These are phyloP conservation scores for Immersiporthe knoxdaviesiana DNA, from an alignment of 2,329 filamentous ascomycete species.

Conservation along the genomic window DNA sequence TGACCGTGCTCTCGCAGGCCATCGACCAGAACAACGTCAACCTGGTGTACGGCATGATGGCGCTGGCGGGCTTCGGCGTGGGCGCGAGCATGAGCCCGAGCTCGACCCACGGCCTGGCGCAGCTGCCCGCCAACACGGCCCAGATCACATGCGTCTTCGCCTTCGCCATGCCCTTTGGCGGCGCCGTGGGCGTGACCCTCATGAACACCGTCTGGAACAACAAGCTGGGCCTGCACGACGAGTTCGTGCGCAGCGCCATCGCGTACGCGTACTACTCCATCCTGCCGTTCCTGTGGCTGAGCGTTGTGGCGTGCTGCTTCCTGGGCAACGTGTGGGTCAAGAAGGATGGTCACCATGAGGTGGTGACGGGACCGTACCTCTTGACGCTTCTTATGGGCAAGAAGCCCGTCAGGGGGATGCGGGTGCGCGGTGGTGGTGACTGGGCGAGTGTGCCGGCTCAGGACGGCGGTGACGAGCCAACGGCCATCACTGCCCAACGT, in stretches of 20 bases:
- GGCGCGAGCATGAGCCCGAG: conserved; percentile 67
- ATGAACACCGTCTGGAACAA: conserved; percentile 75
- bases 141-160: conserved; percentile 62
- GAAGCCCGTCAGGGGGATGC: conserved; percentile 29
- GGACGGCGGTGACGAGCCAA: conserved; percentile 6
- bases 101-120: conserved; percentile 64
- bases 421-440: conserved; percentile 24
- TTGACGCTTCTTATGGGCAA: conserved; percentile 31
- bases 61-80: conserved; percentile 63
- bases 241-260: conserved; percentile 51
- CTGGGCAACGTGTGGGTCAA: conserved; percentile 42
- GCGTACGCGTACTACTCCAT: conserved; percentile 68
- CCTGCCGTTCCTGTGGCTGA: conserved; percentile 57
- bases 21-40: conserved; percentile 51
- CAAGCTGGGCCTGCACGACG: conserved; percentile 32
- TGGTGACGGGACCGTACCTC: conserved; percentile 33
- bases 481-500: not conserved
- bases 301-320: conserved; percentile 36
- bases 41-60: conserved; percentile 68
- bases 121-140: conserved; percentile 61
- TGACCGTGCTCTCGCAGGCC: conserved; percentile 61
- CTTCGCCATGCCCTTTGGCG: conserved; percentile 65
- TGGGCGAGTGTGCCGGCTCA: not conserved
- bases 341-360: conserved; percentile 34
- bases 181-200: conserved; percentile 66